These are phyloP conservation scores for Chlamydomonas sp. DNA, from an alignment of 139 green algal species.

Conservation along the genomic window DNA sequence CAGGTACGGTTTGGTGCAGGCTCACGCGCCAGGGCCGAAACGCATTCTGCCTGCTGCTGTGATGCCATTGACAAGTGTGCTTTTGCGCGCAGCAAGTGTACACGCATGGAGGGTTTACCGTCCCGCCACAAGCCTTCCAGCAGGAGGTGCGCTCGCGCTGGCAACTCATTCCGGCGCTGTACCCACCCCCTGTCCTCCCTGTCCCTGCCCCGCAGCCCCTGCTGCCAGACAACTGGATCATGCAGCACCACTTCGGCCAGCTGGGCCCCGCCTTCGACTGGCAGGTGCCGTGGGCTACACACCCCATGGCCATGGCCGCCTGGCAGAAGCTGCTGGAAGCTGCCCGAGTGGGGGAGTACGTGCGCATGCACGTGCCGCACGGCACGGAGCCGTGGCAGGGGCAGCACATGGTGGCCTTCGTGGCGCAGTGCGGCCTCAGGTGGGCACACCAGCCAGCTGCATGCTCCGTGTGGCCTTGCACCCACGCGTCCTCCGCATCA, in stretches of 20 bases:
- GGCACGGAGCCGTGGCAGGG: neutral
- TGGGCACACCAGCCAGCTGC: too few species aligned
- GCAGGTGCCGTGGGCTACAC: neutral
- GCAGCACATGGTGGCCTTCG: neutral
- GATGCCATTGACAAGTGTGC: too few species aligned
- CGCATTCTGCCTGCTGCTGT: too few species aligned
- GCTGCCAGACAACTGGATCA: neutral
- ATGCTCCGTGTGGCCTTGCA: too few species aligned
- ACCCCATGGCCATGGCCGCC: neutral
- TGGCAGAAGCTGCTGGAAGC: conserved; percentile 20
- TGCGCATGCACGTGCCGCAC: neutral
- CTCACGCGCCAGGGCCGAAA: too few species aligned
- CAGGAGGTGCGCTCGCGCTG: too few species aligned
- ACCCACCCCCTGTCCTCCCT: too few species aligned
- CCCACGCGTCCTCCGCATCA: too few species aligned
- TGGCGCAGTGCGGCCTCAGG: neutral
- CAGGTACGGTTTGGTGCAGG: neutral
- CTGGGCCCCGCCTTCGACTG: too few species aligned
- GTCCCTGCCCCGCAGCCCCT: neutral
- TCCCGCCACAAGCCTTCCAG: neutral
- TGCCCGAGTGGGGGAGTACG: neutral
- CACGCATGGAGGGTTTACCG: neutral
- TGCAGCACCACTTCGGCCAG: neutral
- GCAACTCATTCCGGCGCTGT: neutral
- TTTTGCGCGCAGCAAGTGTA: neutral